Evolutionary conservation across 257 asterid species (phyloP), one percentile per base, ranked within the genome.

Genomic region (Nicotiana otophora): DNA sequence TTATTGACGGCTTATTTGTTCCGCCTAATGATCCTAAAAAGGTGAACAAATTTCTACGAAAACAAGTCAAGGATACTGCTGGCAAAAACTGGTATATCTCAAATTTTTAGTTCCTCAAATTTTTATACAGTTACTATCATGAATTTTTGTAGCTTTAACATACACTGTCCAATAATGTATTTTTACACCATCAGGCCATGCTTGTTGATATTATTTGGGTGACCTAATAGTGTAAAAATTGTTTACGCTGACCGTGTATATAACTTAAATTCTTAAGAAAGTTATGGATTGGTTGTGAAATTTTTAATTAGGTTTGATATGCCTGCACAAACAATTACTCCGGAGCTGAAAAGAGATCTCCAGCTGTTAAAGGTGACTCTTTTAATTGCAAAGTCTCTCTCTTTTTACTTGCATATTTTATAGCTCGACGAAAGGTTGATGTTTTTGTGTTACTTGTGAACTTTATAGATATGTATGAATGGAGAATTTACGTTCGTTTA

Each of bases 321-420:
- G 98, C 95, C 95, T 81, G 98, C 98, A 30, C 97, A 90, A 62
- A 91, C 93, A 46, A 83, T 96, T 16, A 96, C 98, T 5, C 98
- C 98, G 34, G 97, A 93, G 90, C 91, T 94, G 83, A 91, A 96
- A 82, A 91, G 84, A 31, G 98, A 96, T 87, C 98, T 96, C 72
- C 92, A 94, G 88, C 79, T 94, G 39, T 84, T 96, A 85, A 96
- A 94, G 97, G 97, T 96, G 62, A 36, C 48, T 70, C 61, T 14
- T 26, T 78, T 4, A 23, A n/a, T 5, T 19, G 16, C 15, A 48
- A 23, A 12, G 46, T 48, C 2, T 74, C 26, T 3, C 26, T 0
- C 1, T 4, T 14, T 42, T 46, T 46, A 46, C 36, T 46, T 3
- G 23, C 10, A 42, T 53, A 0, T 20, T 20, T 70, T 42, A 42